Evolutionary conservation across 805 yeast genomes (phyloP), one percentile per base, ranked within the genome.

Genomic region (Pichia eremophila): DNA sequence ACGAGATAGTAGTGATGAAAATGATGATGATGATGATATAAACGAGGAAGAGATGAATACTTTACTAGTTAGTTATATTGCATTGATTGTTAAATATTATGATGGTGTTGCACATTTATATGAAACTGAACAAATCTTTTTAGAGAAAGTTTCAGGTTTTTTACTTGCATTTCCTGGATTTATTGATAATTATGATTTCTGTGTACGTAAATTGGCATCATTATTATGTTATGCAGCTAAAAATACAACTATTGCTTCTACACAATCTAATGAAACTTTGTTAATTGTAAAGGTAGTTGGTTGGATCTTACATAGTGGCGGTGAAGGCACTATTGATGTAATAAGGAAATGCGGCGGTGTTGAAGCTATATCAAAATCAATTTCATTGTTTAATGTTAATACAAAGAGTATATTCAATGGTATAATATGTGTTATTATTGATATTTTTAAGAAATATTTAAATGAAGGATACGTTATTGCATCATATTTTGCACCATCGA

Each of bases 121-220:
- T 34, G 36, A 34, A 2, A 34, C 6, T 15, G 36, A 34, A 34
- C 36, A 34, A 15, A 15, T 34, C 2, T 34, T 34, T 15, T 15
- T 34, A 14, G 48, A 54, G n/a, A 40, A 56, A 14, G 53, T 58
- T 9, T 55, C 69, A 2, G 57, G 56, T 25, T 59, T 57, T 36
- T 38, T 67, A 15, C 43, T 61, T 15, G 51, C 54, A 4, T 57
- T 55, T 22, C 49, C 49, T 7, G 53, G 54, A 14, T 77, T 73
- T 52, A 64, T 64, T 36, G 45, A 53, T 2, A 66, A 74, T 47
- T 54, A 60, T 46, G 64, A 63, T 31, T 77, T 77, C 56, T 75
- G 80, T 48, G 51, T 77, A 4, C 63, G 80, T 38, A 77, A 77
- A 55, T 60, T 73, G 61, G 57, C 75, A 14, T 72, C 79, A 0